These are phyloP conservation scores for Blastobotrys raffinosifermentans DNA, from an alignment of 1,139 yeast species.

Conservation along the genomic window DNA sequence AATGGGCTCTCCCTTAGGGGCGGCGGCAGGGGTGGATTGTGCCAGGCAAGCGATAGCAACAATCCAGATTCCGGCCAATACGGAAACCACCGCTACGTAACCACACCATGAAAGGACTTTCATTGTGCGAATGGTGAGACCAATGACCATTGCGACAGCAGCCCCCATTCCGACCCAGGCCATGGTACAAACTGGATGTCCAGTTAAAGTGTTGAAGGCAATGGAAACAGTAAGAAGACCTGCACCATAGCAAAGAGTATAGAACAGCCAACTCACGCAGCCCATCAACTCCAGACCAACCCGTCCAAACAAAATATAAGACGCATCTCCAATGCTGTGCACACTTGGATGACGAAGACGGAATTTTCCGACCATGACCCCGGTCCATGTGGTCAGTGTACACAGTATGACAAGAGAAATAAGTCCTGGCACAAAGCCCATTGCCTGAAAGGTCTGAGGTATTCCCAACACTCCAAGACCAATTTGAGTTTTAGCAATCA, in stretches of 20 bases:
- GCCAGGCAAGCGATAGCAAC: slow-evolving; percentile 10
- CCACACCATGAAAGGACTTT: slow-evolving; percentile 10
- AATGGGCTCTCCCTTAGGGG: slow-evolving; percentile 4
- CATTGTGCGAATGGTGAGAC: slow-evolving; percentile 8
- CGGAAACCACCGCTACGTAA: slow-evolving; percentile 8
- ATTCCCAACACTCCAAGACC: slow-evolving; percentile 12
- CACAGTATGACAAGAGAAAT: slow-evolving; percentile 6
- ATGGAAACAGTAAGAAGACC: slow-evolving; percentile 6
- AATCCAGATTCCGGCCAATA: slow-evolving; percentile 9
- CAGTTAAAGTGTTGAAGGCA: slow-evolving; percentile 7
- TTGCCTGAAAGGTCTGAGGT: slow-evolving; percentile 8
- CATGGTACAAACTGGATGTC: slow-evolving; percentile 9
- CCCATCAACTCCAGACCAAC: slow-evolving; percentile 9
- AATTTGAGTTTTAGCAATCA: slow-evolving; percentile 11
- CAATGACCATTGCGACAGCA: slow-evolving; percentile 3
- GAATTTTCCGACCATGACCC: slow-evolving; percentile 8
- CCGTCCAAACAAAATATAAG: slow-evolving; percentile 7
- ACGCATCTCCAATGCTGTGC: slow-evolving; percentile 9
- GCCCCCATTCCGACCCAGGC: slow-evolving; percentile 8
- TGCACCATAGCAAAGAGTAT: slow-evolving; percentile 8
- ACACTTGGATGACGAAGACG: slow-evolving; percentile 10
- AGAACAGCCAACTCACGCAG: slow-evolving; percentile 8
- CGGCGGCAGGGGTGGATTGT: slow-evolving; percentile 9
- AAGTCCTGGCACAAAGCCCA: slow-evolving; percentile 12
- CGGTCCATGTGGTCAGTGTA: slow-evolving; percentile 10